Base-by-base conservation (phyloP, 768 basidiomycete genomes). In the Fistulinella prunicolor region DNA sequence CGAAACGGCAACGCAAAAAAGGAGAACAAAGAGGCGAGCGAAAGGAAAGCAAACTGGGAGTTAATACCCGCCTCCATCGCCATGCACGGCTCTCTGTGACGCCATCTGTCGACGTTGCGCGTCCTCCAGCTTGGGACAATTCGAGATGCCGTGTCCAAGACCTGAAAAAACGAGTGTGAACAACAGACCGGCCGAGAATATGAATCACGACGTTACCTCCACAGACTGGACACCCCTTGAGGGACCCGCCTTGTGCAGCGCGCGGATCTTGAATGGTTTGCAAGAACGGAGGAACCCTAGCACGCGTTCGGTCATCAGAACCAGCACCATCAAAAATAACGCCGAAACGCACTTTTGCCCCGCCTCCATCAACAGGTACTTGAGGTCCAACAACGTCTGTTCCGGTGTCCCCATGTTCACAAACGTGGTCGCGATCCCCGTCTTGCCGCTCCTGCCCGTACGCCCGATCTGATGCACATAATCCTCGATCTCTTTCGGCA, bases 401-500 rank as follows among this genome's bases (percentile, higher is more conserved):
- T 98, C 96, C 0, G 88, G 80, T 2, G 95, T 96, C 61, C 89
- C 90, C 91, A 95, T 95, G 66, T 98, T 98, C 46, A 98, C 92
- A 62, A 99, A 99, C 29, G 96, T 94, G 28, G 96, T 99, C 26
- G 96, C 95, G 47, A 99, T 97, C 43, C 96, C 96, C 1, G 96
- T 99, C 68, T 97, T 97, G 19, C 96, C 96, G 56, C 89, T 93
- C 57, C 96, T 84, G 43, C 96, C 96, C 7, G 96, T 99, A 51
- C 96, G 88, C 22, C 96, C 96, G 56, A 98, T 98, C 69, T 99
- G 95, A 73, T 99, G 96, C 42, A 98, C 95, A 61, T 99, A 99
- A 67, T 99, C 96, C 69, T 99, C 96, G 54, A 99, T 99, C 73
- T 99, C 96, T 68, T 98, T 99, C 0, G 96, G 96, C 96, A 99